Base-by-base conservation (phyloP, 129 eudicot genomes). In the Flaveria trinervia region DNA sequence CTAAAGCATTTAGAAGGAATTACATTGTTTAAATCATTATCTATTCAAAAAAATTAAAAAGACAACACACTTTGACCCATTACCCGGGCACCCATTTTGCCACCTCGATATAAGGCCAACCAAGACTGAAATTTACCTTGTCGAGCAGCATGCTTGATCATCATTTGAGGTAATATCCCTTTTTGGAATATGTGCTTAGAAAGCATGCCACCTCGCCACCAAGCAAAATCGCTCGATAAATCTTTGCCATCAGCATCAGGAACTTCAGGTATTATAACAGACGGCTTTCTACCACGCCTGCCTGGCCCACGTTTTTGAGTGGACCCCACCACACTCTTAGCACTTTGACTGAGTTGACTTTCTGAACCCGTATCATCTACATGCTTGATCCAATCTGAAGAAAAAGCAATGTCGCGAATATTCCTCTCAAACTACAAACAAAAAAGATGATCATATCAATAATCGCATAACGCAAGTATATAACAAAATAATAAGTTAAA, bases 191-290 rank as follows among this genome's bases (percentile, higher is more conserved):
- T 65, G 57, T 81, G 83, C 83, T 86, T 91, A 71, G 96, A 86
- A 49, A 89, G 85, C 79, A 83, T 81, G 23, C 97, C 96, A 57
- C 97, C 98, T 70, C 96, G 83, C 97, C 94, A 91, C 99, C 99
- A 94, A 71, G 82, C 74, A 80, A 87, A 84, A 73, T 77, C 90
- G 55, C 49, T 70, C 17, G 78, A 81, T 44, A 28, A 61, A 28
- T 87, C 94, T 55, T 84, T 79, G 55, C 46, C 82, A 66, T 85
- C 92, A 55, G 82, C 88, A 72, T 68, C 83, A 68, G 86, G 16
- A 36, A 84, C 70, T 72, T 91, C 96, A 12, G 87, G 70, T 5
- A 68, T 14, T n/a, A 70, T 23, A 30, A 77, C 62, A 52, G 89
- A 28, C 22, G 81, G 82, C 78, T 91, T 94, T 77, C 89, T 77